Evolutionary conservation across 345 rosid genomes (phyloP), one percentile per base, ranked within the genome.

Genomic region (Populus nigra): DNA sequence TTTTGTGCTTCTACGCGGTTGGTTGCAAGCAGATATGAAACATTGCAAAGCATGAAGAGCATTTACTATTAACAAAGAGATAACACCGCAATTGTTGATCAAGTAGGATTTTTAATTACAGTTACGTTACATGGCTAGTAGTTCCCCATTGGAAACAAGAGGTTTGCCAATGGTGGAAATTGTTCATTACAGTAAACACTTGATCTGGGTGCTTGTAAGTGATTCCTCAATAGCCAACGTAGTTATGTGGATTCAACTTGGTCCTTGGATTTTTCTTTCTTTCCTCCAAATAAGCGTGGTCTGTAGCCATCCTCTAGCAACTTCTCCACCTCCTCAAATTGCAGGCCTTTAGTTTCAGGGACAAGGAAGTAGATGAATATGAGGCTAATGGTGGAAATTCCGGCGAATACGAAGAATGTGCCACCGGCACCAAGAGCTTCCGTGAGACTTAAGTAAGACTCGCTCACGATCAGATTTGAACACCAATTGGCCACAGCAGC

Each of bases 331-430:
- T 95, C 96, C 82, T 95, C 99, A 13, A 95, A 86, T 45, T 86
- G 87, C 45, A 92, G 86, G 9, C 99, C 97, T 84, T 93, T 95
- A 25, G 97, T 95, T 76, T 95, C 97, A 0, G 97, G 97, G 9
- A 95, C 98, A 0, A 93, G 71, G 53, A 88, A 74, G 91, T 83
- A 93, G 43, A 95, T 93, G 75, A 76, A 85, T 8, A 82, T 4
- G n/a, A 90, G 86, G 5, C 90, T 89, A 0, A 90, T 22, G 10
- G 79, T 3, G 0, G 97, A 88, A 68, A 91, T 82, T 27, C 78
- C 93, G 0, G 96, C 96, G 33, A 93, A 93, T 18, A 91, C 83
- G 69, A 91, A 87, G 80, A 93, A 95, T 1, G 92, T 92, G 20
- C 96, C 96, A 0, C 92, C 87, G 0, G 94, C 88, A 0, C 94